A percentile compares a stretch with the other conserved stretches of the same genome.
Evolutionary conservation across 768 basidiomycete genomes (phyloP).

Genomic region (Clitopilus passeckerianus): DNA sequence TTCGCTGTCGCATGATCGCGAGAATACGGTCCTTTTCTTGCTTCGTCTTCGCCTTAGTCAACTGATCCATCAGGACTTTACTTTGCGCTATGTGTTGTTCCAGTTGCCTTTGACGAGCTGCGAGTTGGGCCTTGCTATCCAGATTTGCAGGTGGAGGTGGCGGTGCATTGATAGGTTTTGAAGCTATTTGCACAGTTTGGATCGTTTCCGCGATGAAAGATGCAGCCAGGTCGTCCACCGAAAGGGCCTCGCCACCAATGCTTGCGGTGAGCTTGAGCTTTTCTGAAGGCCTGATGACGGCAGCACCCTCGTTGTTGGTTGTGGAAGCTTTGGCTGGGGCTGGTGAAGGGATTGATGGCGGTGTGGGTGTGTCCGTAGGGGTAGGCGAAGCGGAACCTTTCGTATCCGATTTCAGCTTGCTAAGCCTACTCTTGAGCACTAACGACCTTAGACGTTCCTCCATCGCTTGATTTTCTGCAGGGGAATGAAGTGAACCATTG

Average conservation of each 20-base stretch:
- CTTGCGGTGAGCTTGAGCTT: not conserved
- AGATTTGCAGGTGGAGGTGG: slow-evolving; percentile 3
- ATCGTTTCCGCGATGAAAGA: slow-evolving; percentile 58
- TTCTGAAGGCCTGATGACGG: not conserved
- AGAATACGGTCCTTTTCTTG: slow-evolving; percentile 44
- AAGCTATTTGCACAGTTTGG: slow-evolving; percentile 31
- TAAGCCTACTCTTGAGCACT: slow-evolving; percentile 34
- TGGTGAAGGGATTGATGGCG: slow-evolving; percentile 4
- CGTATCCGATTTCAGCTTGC: slow-evolving; percentile 10
- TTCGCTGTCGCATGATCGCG: slow-evolving; percentile 41
- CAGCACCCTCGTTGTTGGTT: slow-evolving; percentile 4
- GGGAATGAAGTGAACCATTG: not conserved
- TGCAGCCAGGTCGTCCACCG: slow-evolving; percentile 50
- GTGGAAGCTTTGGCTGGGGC: slow-evolving; percentile 3
- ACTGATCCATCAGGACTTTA: slow-evolving; percentile 43
- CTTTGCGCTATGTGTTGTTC: slow-evolving; percentile 50
- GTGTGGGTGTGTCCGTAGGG: not conserved
- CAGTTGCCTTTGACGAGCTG: slow-evolving; percentile 41
- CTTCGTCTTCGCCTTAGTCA: slow-evolving; percentile 41
- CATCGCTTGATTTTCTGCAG: slow-evolving; percentile 27
- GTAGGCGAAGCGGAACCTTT: not conserved
- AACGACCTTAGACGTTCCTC: slow-evolving; percentile 35
- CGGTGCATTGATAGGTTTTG: slow-evolving; percentile 7
- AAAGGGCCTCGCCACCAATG: slow-evolving; percentile 12
- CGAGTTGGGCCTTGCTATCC: slow-evolving; percentile 27